Evolutionary conservation across 1,139 yeast species (phyloP).

Genomic region (Yamadazyma triangularis): DNA sequence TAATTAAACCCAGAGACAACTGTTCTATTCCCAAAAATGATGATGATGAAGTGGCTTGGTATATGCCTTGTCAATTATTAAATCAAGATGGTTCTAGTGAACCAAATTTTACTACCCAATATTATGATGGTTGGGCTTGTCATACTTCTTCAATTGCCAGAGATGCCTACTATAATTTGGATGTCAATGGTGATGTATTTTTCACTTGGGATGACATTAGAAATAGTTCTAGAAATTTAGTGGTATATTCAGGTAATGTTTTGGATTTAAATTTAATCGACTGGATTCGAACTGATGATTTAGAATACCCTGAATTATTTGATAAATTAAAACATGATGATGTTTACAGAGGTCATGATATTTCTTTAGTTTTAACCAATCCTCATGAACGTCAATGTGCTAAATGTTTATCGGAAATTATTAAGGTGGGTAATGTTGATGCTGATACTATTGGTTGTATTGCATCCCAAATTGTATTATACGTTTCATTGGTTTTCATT

Average conservation of each 20-base stretch:
- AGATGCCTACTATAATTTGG: slow-evolving; percentile 56
- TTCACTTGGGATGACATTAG: slow-evolving; percentile 87
- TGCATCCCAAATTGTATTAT: slow-evolving; percentile 80
- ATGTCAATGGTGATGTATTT: slow-evolving; percentile 69
- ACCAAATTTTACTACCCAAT: slow-evolving; percentile 57
- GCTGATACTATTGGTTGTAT: slow-evolving; percentile 93
- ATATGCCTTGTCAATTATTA: slow-evolving; percentile 84
- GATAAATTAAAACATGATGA: slow-evolving; percentile 55
- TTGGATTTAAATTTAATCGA: slow-evolving; percentile 71
- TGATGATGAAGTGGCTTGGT: slow-evolving; percentile 78
- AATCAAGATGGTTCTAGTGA: slow-evolving; percentile 64
- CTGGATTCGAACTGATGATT: slow-evolving; percentile 67
- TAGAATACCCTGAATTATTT: slow-evolving; percentile 70
- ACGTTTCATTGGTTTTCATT: slow-evolving; percentile 77
- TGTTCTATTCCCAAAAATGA: slow-evolving; percentile 65
- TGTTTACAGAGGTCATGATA: slow-evolving; percentile 68
- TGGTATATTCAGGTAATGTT: slow-evolving; percentile 85
- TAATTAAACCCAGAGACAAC: slow-evolving; percentile 69
- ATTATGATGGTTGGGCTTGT: slow-evolving; percentile 86
- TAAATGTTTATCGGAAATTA: slow-evolving; percentile 79
- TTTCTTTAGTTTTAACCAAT: slow-evolving; percentile 70
- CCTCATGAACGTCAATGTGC: slow-evolving; percentile 68
- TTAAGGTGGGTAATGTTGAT: slow-evolving; percentile 86
- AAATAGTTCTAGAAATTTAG: slow-evolving; percentile 68
- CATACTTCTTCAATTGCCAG: slow-evolving; percentile 76